Evolutionary conservation across 805 yeast genomes (phyloP).

Genomic region (Suhomyces pyralidae): DNA sequence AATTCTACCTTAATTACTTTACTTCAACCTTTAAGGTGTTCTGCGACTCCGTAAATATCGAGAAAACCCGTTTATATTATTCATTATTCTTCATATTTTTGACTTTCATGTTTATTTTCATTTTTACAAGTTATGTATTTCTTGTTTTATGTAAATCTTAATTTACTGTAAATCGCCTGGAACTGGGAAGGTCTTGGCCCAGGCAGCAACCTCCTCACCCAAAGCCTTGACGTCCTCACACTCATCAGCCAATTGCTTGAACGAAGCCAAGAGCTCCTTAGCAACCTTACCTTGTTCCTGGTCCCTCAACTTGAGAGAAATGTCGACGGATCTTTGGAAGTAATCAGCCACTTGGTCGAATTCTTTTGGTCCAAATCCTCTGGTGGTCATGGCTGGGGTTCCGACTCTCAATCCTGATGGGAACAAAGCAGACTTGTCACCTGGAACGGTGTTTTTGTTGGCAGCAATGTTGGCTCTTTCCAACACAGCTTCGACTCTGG

Average conservation of each 20-base stretch:
- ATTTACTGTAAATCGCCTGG: slow-evolving; percentile 61
- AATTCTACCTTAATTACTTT: too few species aligned
- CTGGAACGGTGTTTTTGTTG: slow-evolving; percentile 97
- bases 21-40: too few species aligned
- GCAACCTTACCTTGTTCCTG: slow-evolving; percentile 56
- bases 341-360: slow-evolving; percentile 75
- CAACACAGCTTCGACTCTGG: slow-evolving; percentile 58
- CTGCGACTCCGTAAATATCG: too few species aligned
- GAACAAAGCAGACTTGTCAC: slow-evolving; percentile 92
- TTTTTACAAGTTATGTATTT: too few species aligned
- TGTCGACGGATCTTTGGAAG: slow-evolving; percentile 72
- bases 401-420: slow-evolving; percentile 98
- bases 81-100: too few species aligned
- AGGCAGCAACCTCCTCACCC: slow-evolving; percentile 62
- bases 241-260: slow-evolving; percentile 68
- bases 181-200: slow-evolving; percentile 79
- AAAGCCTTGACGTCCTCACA: slow-evolving; percentile 58
- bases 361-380: slow-evolving; percentile 90
- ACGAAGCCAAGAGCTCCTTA: slow-evolving; percentile 61
- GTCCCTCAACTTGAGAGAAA: slow-evolving; percentile 60
- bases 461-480: slow-evolving; percentile 93
- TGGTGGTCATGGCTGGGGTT: slow-evolving; percentile 97
- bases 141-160: too few species aligned
- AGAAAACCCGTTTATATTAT: too few species aligned
- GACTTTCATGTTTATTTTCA: too few species aligned